A percentile compares a stretch with the other conserved stretches of the same genome.
These are phyloP conservation scores for Fusarium sp. DNA, from an alignment of 2,329 filamentous ascomycete species.

Conservation along the genomic window DNA sequence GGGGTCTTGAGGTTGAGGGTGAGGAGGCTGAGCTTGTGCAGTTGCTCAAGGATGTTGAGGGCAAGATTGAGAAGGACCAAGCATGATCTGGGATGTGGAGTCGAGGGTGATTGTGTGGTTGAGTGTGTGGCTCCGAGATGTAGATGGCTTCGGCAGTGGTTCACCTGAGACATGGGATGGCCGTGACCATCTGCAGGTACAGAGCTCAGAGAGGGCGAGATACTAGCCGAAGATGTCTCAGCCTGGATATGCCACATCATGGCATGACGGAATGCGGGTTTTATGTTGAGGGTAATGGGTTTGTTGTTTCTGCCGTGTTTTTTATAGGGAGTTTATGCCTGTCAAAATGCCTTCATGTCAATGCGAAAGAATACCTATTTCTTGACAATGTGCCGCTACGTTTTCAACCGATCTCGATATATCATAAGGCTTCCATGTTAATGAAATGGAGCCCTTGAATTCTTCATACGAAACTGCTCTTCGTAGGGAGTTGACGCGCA, in stretches of 20 bases:
- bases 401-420: background rate
- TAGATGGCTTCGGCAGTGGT: background rate
- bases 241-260: slow-evolving; percentile 11
- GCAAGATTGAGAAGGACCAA: slow-evolving; percentile 56
- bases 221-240: slow-evolving; percentile 5
- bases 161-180: slow-evolving; percentile 1
- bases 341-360: slow-evolving; percentile 17
- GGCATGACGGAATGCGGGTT: slow-evolving; percentile 23
- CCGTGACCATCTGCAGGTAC: background rate
- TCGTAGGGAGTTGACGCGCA: too few relatives aligned
- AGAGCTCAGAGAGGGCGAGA: background rate
- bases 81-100: background rate
- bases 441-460: background rate
- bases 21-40: slow-evolving; percentile 73
- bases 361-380: background rate
- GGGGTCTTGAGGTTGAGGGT: slow-evolving; percentile 85
- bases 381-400: background rate
- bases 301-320: slow-evolving; percentile 13
- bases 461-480: too few relatives aligned
- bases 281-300: slow-evolving; percentile 16
- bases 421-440: background rate
- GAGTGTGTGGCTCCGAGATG: background rate
- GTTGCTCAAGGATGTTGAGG: slow-evolving; percentile 72
- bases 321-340: slow-evolving; percentile 7
- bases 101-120: background rate